Evolutionary conservation across 495 filamentous ascomycete species (phyloP).

Genomic region (Trichoderma reesei): DNA sequence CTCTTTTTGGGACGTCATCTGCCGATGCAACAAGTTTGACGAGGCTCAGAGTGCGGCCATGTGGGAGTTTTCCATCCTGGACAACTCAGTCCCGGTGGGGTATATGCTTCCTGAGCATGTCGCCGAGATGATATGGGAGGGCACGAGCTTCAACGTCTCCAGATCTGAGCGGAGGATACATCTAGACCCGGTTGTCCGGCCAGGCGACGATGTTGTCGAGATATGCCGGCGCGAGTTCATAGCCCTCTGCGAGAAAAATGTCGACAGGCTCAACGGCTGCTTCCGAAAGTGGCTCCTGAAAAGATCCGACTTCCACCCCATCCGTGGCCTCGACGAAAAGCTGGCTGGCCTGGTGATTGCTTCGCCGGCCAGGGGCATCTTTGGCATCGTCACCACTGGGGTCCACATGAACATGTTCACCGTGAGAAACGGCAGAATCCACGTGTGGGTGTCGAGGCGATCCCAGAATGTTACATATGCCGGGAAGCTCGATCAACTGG

Average conservation of each 20-base stretch:
- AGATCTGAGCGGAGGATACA: not conserved
- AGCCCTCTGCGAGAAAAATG: not conserved
- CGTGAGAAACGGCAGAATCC: not conserved
- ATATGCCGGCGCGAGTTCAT: not conserved
- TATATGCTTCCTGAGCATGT: not conserved
- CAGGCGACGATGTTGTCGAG: not conserved
- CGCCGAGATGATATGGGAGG: not conserved
- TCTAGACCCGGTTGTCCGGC: not conserved
- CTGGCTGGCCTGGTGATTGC: conserved; percentile 2
- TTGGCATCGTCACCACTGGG: conserved; percentile 6
- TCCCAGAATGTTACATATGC: not conserved
- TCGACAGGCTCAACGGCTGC: not conserved
- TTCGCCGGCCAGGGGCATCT: conserved; percentile 1
- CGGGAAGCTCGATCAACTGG: not conserved
- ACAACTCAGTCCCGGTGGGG: not conserved
- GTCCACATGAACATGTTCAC: conserved; percentile 9
- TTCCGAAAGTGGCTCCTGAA: not conserved
- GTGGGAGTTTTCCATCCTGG: not conserved
- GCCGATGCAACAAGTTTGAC: not conserved
- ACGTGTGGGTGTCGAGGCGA: conserved; percentile 1
- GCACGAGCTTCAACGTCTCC: not conserved
- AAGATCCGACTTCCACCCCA: not conserved
- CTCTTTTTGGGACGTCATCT: not conserved
- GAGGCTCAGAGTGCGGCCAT: not conserved
- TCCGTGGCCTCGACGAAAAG: not conserved